A percentile compares a stretch with the other conserved stretches of the same genome.
Conservation (phyloP, 495 filamentous ascomycete genomes). For the Oleoguttula mirabilis region DNA sequence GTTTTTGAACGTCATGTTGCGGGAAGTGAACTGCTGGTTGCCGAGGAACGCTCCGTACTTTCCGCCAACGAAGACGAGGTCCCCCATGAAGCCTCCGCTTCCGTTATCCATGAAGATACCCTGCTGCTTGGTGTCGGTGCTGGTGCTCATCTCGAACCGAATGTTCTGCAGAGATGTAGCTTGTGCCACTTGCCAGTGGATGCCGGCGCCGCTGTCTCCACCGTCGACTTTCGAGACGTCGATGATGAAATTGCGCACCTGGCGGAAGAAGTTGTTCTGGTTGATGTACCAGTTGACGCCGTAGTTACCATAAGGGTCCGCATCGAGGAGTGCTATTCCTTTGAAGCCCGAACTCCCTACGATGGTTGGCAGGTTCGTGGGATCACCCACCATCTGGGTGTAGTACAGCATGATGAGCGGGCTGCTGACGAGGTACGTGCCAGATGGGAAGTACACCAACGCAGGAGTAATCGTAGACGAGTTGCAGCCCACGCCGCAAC, state of each 20-base stretch:
- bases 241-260: conserved; percentile 87
- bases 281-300: conserved; percentile 72
- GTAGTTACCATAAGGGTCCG: conserved; percentile 63
- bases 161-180: conserved; percentile 61
- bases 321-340: conserved; percentile 83
- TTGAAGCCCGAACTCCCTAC: conserved; percentile 60
- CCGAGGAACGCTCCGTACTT: conserved; percentile 38
- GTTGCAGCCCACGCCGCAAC: conserved; percentile 40
- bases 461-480: conserved; percentile 38
- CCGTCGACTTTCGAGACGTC: conserved; percentile 55
- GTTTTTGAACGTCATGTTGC: conserved; percentile 38
- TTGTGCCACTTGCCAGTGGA: conserved; percentile 97
- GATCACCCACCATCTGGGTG: conserved; percentile 57
- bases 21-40: conserved; percentile 44
- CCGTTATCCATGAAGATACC: conserved; percentile 83
- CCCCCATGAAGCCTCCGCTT: conserved; percentile 40
- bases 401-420: conserved; percentile 54
- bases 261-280: conserved; percentile 98
- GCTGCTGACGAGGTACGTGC: conserved; percentile 47
- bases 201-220: conserved; percentile 47
- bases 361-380: conserved; percentile 55
- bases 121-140: conserved; percentile 24
- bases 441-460: conserved; percentile 46
- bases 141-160: conserved; percentile 36
- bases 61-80: conserved; percentile 37